Evolutionary conservation across 345 rosid genomes (phyloP).

Genomic region (Lepidium sativum): DNA sequence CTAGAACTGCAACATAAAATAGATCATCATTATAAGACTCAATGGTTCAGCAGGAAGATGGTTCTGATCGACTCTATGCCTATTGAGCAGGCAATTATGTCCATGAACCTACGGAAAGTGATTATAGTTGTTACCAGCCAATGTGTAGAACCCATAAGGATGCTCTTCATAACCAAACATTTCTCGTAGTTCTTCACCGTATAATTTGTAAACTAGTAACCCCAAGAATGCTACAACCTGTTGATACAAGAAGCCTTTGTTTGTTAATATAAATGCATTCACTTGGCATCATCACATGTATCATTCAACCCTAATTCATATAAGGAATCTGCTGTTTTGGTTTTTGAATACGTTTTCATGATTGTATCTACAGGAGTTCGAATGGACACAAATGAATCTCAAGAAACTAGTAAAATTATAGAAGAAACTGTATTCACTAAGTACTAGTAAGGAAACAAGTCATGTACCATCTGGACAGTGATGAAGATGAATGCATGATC

Average conservation of each 20-base stretch:
- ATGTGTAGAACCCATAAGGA: conserved; percentile 92
- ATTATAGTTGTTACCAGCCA: conserved; percentile 59
- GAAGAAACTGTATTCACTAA: background rate
- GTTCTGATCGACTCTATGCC: background rate
- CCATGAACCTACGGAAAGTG: background rate
- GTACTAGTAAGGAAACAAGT: background rate
- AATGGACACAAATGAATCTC: background rate
- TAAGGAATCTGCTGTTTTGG: background rate
- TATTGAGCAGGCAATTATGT: background rate
- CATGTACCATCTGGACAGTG: conserved; percentile 84
- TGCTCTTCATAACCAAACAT: conserved; percentile 99
- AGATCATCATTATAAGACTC: background rate
- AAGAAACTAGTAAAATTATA: background rate
- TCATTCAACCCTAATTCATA: background rate
- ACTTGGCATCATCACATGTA: background rate
- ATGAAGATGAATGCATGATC: conserved; percentile 91
- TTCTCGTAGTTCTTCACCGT: conserved; percentile 90
- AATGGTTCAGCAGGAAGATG: background rate
- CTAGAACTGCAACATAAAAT: conserved; percentile 52
- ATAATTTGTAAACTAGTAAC: conserved; percentile 86
- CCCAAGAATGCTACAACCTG: conserved; percentile 96
- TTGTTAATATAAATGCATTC: background rate
- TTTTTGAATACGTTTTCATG: background rate
- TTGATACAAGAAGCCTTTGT: conserved; percentile 5
- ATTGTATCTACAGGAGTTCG: background rate